Evolutionary conservation across 176 grass and related monocot species (phyloP).

Genomic region (Juncus inflexus): DNA sequence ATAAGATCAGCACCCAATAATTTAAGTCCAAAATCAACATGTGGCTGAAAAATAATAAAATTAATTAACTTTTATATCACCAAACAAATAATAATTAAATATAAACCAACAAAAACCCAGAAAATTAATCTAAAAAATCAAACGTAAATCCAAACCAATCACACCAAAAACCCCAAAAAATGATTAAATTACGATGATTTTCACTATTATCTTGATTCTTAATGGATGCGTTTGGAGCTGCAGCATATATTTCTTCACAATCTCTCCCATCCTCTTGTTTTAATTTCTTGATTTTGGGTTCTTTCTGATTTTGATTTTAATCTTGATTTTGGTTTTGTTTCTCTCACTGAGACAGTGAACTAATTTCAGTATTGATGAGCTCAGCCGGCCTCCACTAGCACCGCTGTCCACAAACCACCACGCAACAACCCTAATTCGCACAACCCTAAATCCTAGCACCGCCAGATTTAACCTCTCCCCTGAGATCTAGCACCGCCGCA

Average conservation of each 20-base stretch:
- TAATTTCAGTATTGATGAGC: too few relatives aligned
- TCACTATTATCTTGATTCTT: conserved; percentile 52
- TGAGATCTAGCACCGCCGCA: too few relatives aligned
- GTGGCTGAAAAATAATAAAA: conserved; percentile 44
- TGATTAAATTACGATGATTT: neutral
- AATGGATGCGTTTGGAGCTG: conserved; percentile 84
- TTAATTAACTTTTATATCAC: neutral
- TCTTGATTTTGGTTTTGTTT: neutral
- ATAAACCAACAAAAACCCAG: neutral
- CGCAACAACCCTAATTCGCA: too few relatives aligned
- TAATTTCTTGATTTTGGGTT: neutral
- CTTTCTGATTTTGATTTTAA: neutral
- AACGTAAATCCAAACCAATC: neutral
- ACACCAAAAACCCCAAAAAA: neutral
- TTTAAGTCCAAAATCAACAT: conserved; percentile 84
- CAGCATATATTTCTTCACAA: conserved; percentile 61
- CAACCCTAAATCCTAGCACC: too few relatives aligned
- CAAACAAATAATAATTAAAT: conserved; percentile 18
- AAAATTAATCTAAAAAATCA: neutral
- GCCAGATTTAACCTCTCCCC: too few relatives aligned
- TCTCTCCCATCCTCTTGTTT: conserved; percentile 24
- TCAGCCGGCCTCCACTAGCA: too few relatives aligned
- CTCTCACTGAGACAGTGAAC: neutral
- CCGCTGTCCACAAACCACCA: too few relatives aligned
- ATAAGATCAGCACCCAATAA: conserved; percentile 78